A percentile compares a stretch with the other conserved stretches of the same genome.
phyloP scores from a whole-genome alignment of 139 green algal species.

The Parachlorella kessleri region DNA sequence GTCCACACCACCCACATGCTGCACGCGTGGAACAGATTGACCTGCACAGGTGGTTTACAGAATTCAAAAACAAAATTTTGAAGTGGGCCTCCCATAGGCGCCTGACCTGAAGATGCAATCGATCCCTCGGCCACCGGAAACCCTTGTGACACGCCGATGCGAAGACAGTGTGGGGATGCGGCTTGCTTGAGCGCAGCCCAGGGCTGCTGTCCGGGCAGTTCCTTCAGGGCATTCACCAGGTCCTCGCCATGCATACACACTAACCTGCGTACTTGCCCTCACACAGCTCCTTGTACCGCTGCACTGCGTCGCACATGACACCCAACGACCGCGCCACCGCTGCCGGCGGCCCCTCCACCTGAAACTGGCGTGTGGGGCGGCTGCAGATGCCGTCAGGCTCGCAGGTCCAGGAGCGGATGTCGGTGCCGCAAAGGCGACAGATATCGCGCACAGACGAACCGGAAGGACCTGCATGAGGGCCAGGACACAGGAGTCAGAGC shows the following conservation, averaged over 20 bases:
- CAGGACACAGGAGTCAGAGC: too few relatives aligned
- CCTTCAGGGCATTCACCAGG: too few relatives aligned
- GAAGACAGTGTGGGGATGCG: too few relatives aligned
- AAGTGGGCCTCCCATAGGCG: too few relatives aligned
- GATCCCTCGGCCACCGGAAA: too few relatives aligned
- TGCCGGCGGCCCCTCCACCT: slow-evolving; percentile 50
- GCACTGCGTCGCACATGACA: slow-evolving; percentile 22
- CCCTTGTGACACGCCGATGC: too few relatives aligned
- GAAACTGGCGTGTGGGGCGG: slow-evolving; percentile 55
- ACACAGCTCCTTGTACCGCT: slow-evolving; percentile 32
- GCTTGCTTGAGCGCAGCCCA: too few relatives aligned
- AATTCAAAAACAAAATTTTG: too few relatives aligned
- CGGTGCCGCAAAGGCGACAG: slow-evolving; percentile 65
- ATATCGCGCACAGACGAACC: slow-evolving; percentile 78
- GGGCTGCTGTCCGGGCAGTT: too few relatives aligned
- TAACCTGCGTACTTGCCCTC: slow-evolving; percentile 23
- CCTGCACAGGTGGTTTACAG: too few relatives aligned
- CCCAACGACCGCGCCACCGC: slow-evolving; percentile 38
- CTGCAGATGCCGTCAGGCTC: slow-evolving; percentile 2
- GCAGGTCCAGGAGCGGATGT: slow-evolving; percentile 83
- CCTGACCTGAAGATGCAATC: too few relatives aligned
- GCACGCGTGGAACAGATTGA: slow-evolving; percentile 72
- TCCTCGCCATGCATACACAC: too few relatives aligned
- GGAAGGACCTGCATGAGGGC: slow-evolving; percentile 28
- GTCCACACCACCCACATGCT: slow-evolving; percentile 80